Evolutionary conservation across 306 rosid species (phyloP), one percentile per base, ranked within the genome.

Genomic region (Cucurbita argyrosperma): DNA sequence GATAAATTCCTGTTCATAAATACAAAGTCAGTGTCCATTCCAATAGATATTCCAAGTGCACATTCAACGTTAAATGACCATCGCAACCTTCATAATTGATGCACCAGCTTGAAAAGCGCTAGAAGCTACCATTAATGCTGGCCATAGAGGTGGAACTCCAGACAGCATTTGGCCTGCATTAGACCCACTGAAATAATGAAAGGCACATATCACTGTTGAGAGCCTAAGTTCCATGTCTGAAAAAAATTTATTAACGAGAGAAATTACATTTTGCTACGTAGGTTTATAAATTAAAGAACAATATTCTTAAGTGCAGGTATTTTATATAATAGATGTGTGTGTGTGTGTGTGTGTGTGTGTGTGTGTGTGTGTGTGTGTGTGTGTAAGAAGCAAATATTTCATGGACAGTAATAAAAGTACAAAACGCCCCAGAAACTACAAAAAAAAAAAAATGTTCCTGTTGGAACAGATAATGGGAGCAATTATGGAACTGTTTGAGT

Each of bases 41-140:
- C 61, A 66, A 45, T 78, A 49, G 76, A 42, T 55, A 50, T 40
- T 74, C 15, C 67, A 73, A 78, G 59, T n/a, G 57, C 75, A 74
- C 38, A 83, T 9, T 71, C 60, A 76, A 62, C 63, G 8, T 39
- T 51, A 52, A 30, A 61, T 35, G 72, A 70, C 67, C 58, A 13
- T 72, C 10, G 62, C 64, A 57, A 92, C 98, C 96, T 92, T 92
- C 88, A 88, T 85, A 45, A 92, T 83, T 37, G 96, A 92, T 81
- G 96, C 96, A 86, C 79, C 95, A 18, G 98, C 98, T 84, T 92
- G 98, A 82, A 87, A 88, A 77, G 92, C 89, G 79, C 86, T 78
- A 43, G 98, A 92, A 79, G 85, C 83, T 76, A 92, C 83, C 96
- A 92, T 88, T 80, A 92, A 76, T 64, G 82, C 84, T 5, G 98